Base-by-base conservation (phyloP, 2,329 filamentous ascomycete species). In the Aureobasidium musti region DNA sequence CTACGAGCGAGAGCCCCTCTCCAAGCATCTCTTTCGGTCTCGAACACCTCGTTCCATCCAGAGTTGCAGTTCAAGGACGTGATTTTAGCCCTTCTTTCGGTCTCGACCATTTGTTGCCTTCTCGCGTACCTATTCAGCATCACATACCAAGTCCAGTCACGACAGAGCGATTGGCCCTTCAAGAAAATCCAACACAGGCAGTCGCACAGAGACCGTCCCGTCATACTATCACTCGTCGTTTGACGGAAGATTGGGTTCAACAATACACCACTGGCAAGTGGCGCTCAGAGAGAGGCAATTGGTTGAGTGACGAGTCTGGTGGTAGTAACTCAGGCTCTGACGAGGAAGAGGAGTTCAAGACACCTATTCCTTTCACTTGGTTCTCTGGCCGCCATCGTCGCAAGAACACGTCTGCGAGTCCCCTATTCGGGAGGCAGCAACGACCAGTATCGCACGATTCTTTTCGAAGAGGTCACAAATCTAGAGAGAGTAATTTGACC, bases 171-270 rank as follows among this genome's bases (percentile, higher is more conserved):
- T 53, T 66, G 53, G 64, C 64, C 2, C 53, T 52, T 7, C 64
- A 60, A 21, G 53, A 57, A 23, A 23, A 59, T 14, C 26, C 50
- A 5, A 33, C 63, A 33, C 45, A 43, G 41, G 26, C 49, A 14
- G 19, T 52, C 13, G 28, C 41, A 26, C 63, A 56, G 17, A 59
- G 33, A 30, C 64, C 64, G 23, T 47, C 43, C 3, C 47, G 66
- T 11, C 59, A 56, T 43, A 61, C 35, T 11, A 74, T 82, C 84
- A 66, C 80, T 82, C 19, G 81, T 82, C 70, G 87, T 89, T 67
- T 84, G 64, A 92, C 90, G 0, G 89, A 93, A 77, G 90, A 92
- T 80, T 94, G 91, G 91, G 92, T 95, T 71, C 89, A 90, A 68
- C 89, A 91, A 69, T 91, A 93, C 74, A 88, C 47, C 14, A 63